Conservation (phyloP, 2,329 filamentous ascomycete genomes). For the Sphaerulina vaccinii region DNA sequence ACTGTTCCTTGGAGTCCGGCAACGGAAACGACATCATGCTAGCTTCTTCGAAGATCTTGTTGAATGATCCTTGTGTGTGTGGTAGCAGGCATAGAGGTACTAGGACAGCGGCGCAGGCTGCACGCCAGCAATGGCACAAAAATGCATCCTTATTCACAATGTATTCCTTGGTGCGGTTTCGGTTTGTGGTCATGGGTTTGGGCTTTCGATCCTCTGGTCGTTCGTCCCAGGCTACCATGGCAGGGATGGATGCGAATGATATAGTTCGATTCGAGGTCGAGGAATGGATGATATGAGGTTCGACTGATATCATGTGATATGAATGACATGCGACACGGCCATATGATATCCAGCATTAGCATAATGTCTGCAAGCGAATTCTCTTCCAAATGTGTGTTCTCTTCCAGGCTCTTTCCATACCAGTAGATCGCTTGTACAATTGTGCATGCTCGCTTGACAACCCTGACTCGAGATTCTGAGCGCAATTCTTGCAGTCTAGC, state of each 20-base stretch:
- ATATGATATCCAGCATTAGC: conserved; percentile 14
- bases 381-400: too few species aligned
- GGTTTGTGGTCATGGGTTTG: conserved; percentile 1
- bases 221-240: too few species aligned
- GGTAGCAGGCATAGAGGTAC: conserved; percentile 25
- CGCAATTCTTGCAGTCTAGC: too few species aligned
- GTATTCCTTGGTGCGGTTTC: conserved; percentile 15
- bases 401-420: too few species aligned
- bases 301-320: conserved; percentile 16
- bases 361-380: conserved; percentile 7
- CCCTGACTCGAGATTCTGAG: too few species aligned
- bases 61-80: neutral
- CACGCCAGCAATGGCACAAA: conserved; percentile 40
- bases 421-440: too few species aligned
- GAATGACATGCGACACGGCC: conserved; percentile 16
- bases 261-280: neutral
- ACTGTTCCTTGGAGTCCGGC: conserved; percentile 16
- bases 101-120: conserved; percentile 30
- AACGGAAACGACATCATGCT: conserved; percentile 9
- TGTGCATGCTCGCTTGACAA: too few species aligned
- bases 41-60: conserved; percentile 1
- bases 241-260: neutral
- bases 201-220: neutral
- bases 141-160: conserved; percentile 6
- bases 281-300: conserved; percentile 2